Conservation (phyloP, 2,329 filamentous ascomycete genomes). For the Ascochyta lentis region DNA sequence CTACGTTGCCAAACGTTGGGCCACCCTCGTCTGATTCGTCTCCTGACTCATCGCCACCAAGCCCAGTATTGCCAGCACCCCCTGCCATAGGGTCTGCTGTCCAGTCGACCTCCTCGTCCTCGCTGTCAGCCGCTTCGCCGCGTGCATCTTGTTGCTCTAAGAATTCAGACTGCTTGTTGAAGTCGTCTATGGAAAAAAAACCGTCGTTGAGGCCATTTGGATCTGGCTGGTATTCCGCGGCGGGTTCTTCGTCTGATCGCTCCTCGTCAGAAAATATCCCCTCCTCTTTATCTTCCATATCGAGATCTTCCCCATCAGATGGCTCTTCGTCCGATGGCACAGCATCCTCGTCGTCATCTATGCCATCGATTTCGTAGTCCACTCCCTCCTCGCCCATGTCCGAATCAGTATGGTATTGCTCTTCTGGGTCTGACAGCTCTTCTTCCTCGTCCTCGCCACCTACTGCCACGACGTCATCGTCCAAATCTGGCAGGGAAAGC, state of each 20-base stretch:
- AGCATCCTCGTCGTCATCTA: slow-evolving; percentile 41
- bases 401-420: slow-evolving; percentile 37
- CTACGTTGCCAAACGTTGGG: slow-evolving; percentile 82
- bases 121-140: slow-evolving; percentile 78
- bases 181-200: slow-evolving; percentile 97
- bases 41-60: slow-evolving; percentile 53
- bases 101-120: slow-evolving; percentile 85
- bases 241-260: slow-evolving; percentile 51
- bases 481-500: slow-evolving; percentile 50
- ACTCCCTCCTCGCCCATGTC: slow-evolving; percentile 42
- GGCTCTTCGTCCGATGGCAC: slow-evolving; percentile 39
- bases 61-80: slow-evolving; percentile 39
- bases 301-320: slow-evolving; percentile 38
- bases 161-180: slow-evolving; percentile 91
- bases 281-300: slow-evolving; percentile 43
- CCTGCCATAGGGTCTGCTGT: slow-evolving; percentile 72
- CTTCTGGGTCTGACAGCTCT: slow-evolving; percentile 44
- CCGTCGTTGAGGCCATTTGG: slow-evolving; percentile 90
- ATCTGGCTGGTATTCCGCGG: slow-evolving; percentile 70
- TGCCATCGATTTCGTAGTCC: slow-evolving; percentile 44
- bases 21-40: slow-evolving; percentile 75
- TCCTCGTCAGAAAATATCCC: slow-evolving; percentile 53
- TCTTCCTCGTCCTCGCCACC: slow-evolving; percentile 35
- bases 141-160: slow-evolving; percentile 84
- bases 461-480: slow-evolving; percentile 28